Evolutionary conservation across 1,139 yeast species (phyloP).

Genomic region (Candida albicans): DNA sequence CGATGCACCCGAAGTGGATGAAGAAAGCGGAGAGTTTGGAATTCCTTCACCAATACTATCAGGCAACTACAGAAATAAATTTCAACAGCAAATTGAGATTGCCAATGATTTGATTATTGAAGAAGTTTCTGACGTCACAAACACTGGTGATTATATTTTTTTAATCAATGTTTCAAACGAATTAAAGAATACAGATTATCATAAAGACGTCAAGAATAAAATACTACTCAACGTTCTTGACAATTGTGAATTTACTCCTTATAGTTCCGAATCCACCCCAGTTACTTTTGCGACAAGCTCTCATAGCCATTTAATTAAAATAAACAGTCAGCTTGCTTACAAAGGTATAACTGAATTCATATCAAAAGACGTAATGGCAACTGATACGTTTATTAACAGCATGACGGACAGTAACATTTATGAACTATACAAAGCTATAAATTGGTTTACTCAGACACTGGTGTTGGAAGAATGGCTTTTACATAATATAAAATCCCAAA

Average conservation of each 20-base stretch:
- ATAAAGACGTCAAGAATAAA: constrained; percentile 20
- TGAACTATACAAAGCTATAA: constrained; percentile 34
- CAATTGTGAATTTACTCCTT: constrained; percentile 40
- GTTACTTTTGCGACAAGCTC: constrained; percentile 20
- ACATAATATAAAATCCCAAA: constrained; percentile 18
- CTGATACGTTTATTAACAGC: constrained; percentile 30
- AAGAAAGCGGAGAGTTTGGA: constrained; percentile 11
- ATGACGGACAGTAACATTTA: constrained; percentile 37
- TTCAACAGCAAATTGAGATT: constrained; percentile 11
- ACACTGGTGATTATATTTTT: constrained; percentile 26
- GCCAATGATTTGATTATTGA: constrained; percentile 27
- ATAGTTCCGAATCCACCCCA: constrained; percentile 34
- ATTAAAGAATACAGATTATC: constrained; percentile 19
- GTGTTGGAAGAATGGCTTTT: constrained; percentile 27
- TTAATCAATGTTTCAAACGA: constrained; percentile 32
- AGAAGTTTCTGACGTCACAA: constrained; percentile 28
- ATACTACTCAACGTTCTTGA: constrained; percentile 40
- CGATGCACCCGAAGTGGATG: constrained; percentile 2
- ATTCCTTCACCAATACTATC: constrained; percentile 41
- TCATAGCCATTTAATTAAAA: constrained; percentile 31
- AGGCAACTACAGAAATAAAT: constrained; percentile 28
- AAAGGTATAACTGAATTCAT: constrained; percentile 35
- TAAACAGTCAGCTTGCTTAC: constrained; percentile 31
- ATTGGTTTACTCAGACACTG: constrained; percentile 27
- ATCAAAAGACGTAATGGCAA: constrained; percentile 32